Evolutionary conservation across 495 filamentous ascomycete genomes (phyloP).

Genomic region (Alectoria sarmentosa): DNA sequence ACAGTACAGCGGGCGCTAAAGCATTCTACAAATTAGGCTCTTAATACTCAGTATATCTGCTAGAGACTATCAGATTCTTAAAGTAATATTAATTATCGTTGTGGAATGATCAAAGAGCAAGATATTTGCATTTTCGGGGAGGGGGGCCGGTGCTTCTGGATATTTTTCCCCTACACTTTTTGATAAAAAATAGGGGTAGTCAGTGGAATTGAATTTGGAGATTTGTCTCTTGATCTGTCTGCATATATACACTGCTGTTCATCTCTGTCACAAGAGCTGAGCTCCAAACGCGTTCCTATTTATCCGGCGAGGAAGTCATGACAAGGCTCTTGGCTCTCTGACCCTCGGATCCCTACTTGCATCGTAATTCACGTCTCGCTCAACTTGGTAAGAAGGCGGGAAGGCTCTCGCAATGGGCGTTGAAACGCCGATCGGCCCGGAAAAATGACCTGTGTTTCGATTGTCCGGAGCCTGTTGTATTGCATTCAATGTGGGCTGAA

Average conservation of each 20-base stretch:
- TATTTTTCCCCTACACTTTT: too few relatives aligned
- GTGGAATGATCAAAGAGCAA: too few relatives aligned
- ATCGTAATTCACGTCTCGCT: background rate
- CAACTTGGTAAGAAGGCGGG: background rate
- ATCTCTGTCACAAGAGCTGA: background rate
- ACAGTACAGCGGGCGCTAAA: too few relatives aligned
- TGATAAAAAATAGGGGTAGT: too few relatives aligned
- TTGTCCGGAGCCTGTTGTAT: background rate
- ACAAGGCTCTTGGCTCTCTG: background rate
- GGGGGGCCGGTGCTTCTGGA: too few relatives aligned
- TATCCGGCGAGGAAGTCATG: background rate
- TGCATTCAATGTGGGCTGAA: background rate
- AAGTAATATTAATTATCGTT: too few relatives aligned
- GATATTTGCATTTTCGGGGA: too few relatives aligned
- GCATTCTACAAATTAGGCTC: too few relatives aligned
- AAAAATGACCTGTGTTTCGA: background rate
- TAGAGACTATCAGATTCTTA: too few relatives aligned
- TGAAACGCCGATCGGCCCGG: background rate
- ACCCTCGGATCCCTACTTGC: slow-evolving; percentile 3
- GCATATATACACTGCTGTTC: background rate
- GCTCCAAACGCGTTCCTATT: background rate
- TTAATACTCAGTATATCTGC: too few relatives aligned
- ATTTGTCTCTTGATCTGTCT: background rate
- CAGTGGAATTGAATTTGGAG: too few relatives aligned
- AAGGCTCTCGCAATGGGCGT: background rate